Evolutionary conservation across 495 filamentous ascomycete genomes (phyloP), one percentile per base, ranked within the genome.

Genomic region (Podospora comata): DNA sequence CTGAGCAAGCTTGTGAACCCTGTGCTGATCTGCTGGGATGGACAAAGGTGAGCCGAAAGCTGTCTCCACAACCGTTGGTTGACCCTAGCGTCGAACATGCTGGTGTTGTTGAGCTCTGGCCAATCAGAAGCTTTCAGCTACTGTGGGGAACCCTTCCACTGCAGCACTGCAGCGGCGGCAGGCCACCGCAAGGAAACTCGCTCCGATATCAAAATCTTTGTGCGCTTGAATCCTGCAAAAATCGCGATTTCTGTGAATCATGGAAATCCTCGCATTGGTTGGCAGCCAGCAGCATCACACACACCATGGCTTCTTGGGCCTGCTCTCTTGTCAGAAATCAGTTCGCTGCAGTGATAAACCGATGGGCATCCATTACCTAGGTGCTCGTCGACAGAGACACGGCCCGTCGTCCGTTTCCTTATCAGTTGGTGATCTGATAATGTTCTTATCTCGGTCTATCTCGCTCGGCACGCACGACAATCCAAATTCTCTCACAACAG

Each of bases 221-320:
- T 61, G 54, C n/a, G 55, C 60, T 34, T 62, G 23, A 27, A 62
- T 18, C 23, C 20, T 26, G 16, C 27, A 27, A 27, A 34, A 28
- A 62, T 62, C 27, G 64, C 30, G 44, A 34, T 69, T 72, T 72
- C 58, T 60, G 67, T 72, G 55, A 72, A 70, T 39, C 61, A 63
- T 63, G 61, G 61, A 63, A 59, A 63, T 39, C 32, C 27, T 44
- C 28, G 34, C 18, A 61, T 61, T 61, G 59, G 59, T 7, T 27
- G 28, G 18, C 55, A 11, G n/a, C 55, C 23, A 20, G 55, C 55
- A 58, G 55, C 39, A 48, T 48, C 23, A 23, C 34, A 39, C 34
- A 39, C 34, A 11, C 34, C 11, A 39, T 39, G 34, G 11, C 34
- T 39, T 39, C 6, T 39, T 39, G 34, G 23, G 23, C 23, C 1